These are phyloP conservation scores for Lumnitzera racemosa DNA, from an alignment of 345 rosid species.

Conservation along the genomic window DNA sequence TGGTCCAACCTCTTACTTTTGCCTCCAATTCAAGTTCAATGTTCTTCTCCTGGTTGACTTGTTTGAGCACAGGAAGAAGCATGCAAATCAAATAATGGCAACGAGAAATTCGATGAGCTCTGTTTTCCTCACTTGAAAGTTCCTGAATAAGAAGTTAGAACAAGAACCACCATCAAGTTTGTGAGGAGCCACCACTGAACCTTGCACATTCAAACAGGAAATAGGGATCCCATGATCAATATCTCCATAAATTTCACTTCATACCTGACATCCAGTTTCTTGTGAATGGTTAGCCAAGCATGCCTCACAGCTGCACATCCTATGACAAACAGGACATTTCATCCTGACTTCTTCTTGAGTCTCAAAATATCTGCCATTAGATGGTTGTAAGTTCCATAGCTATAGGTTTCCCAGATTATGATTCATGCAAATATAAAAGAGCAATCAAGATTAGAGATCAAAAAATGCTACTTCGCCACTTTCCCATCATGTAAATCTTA, in stretches of 20 bases:
- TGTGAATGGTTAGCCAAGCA: conserved; percentile 49
- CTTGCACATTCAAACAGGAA: no score
- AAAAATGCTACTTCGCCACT: no score
- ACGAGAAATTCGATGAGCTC: conserved; percentile 58
- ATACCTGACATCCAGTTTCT: conserved; percentile 74
- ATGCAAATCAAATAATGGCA: conserved; percentile 80
- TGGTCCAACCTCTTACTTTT: conserved; percentile 44
- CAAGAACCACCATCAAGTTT: conserved; percentile 3
- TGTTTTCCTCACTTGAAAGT: conserved; percentile 39
- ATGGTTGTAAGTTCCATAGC: conserved; percentile 1
- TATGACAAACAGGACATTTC: conserved; percentile 81
- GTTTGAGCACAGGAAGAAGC: conserved; percentile 85
- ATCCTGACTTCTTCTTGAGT: conserved; percentile 68
- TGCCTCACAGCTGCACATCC: conserved; percentile 70
- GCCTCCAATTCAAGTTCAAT: conserved; percentile 63
- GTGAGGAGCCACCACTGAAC: no score
- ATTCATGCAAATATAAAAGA: no score
- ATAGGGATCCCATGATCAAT: no score
- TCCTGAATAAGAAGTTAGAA: conserved; percentile 39
- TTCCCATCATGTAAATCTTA: no score
- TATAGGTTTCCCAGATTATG: not conserved
- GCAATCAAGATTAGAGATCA: no score
- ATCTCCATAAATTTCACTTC: conserved; percentile 20
- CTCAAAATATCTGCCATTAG: conserved; percentile 45
- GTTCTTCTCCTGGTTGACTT: conserved; percentile 57